These are phyloP conservation scores for Beta corolliflora DNA, from an alignment of 179 eudicot genomes.

Conservation along the genomic window DNA sequence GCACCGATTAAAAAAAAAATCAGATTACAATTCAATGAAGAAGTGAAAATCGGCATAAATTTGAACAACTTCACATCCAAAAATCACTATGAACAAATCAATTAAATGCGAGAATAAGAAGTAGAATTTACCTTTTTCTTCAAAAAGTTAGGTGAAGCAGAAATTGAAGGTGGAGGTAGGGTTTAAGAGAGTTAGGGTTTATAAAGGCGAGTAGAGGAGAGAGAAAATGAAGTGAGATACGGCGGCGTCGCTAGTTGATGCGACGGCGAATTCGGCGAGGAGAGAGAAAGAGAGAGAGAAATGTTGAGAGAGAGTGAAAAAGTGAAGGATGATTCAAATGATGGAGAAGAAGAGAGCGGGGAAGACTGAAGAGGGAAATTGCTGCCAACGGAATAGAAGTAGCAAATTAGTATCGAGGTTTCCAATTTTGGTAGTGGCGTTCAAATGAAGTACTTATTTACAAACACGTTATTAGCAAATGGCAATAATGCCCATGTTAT, in stretches of 20 bases:
- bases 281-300: neutral
- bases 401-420: no score
- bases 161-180: neutral
- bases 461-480: no score
- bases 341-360: neutral
- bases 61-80: neutral
- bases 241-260: neutral
- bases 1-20: no score
- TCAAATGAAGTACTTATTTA: no score
- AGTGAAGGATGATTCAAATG: neutral
- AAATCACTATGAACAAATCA: neutral
- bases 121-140: neutral
- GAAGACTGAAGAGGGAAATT: neutral
- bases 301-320: neutral
- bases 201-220: neutral
- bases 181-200: constrained; percentile 23
- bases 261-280: neutral
- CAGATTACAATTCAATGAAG: no score
- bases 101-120: neutral
- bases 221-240: neutral
- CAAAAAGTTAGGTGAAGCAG: neutral
- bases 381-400: neutral
- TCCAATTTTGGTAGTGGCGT: no score
- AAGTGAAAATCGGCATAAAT: no score
- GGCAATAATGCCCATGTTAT: no score